A percentile compares a stretch with the other conserved stretches of the same genome.
Evolutionary conservation across 164 flowering plant species (phyloP).

Genomic region (Paratinospora sagittata): DNA sequence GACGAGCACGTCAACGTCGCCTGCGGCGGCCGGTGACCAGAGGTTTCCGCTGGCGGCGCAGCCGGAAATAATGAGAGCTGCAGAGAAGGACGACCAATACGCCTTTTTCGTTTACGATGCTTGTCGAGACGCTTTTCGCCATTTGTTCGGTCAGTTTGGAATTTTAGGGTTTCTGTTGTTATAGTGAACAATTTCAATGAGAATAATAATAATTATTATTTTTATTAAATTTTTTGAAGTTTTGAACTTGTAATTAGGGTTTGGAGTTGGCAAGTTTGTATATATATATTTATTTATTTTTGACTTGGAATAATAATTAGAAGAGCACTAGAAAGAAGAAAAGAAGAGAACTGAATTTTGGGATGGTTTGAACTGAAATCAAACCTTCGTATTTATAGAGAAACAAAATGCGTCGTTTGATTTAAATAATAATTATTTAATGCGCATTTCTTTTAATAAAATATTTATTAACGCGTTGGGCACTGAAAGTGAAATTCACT

Average conservation of each 20-base stretch:
- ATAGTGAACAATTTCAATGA: background rate
- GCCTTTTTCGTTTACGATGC: conserved; percentile 89
- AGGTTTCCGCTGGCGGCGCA: conserved; percentile 87
- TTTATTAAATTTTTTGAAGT: background rate
- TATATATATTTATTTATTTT: too few species aligned
- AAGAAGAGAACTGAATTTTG: too few species aligned
- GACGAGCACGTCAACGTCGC: background rate
- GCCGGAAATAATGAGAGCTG: conserved; percentile 98
- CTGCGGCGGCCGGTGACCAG: conserved; percentile 4
- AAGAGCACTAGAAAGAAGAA: too few species aligned
- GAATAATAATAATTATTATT: too few species aligned
- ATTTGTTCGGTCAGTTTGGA: conserved; percentile 57
- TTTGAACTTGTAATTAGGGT: background rate
- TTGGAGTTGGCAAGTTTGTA: background rate
- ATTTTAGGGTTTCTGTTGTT: background rate
- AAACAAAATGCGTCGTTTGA: too few species aligned
- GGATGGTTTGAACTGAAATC: too few species aligned
- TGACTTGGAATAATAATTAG: too few species aligned
- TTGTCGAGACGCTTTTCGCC: conserved; percentile 94
- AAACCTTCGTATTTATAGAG: too few species aligned
- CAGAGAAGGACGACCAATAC: conserved; percentile 97
- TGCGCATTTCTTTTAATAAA: too few species aligned
- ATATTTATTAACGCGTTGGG: too few species aligned
- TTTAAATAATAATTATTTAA: too few species aligned
- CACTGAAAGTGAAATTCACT: too few species aligned